Evolutionary conservation across 306 rosid genomes (phyloP).

Genomic region (Medicago lupulina): DNA sequence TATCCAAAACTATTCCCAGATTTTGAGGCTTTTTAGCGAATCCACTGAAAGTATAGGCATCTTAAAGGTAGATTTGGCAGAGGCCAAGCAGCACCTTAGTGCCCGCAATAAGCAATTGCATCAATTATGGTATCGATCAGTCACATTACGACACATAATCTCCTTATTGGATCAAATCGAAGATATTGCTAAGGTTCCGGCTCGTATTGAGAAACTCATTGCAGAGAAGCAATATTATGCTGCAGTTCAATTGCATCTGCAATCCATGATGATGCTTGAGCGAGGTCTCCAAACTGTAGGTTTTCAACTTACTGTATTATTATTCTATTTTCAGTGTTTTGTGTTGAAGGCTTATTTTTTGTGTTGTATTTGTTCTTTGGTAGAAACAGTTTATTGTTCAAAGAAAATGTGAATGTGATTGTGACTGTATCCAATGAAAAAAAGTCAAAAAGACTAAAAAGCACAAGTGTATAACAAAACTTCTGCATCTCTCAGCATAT

Average conservation of each 20-base stretch:
- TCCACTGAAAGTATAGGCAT: conserved; percentile 80
- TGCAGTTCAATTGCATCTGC: conserved; percentile 91
- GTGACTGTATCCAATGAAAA: conserved; percentile 13
- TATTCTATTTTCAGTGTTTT: conserved; percentile 28
- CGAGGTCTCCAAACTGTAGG: conserved; percentile 94
- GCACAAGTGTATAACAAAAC: conserved; percentile 21
- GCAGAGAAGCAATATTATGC: conserved; percentile 95
- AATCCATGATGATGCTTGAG: conserved; percentile 90
- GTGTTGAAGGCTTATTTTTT: conserved; percentile 19
- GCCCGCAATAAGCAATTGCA: conserved; percentile 96
- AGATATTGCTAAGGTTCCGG: conserved; percentile 98
- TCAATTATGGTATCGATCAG: conserved; percentile 99
- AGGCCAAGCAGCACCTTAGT: conserved; percentile 86
- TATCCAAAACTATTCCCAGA: conserved; percentile 99
- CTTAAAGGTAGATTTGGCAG: conserved; percentile 89
- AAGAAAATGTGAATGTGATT: conserved; percentile 16
- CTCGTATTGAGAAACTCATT: conserved; percentile 87
- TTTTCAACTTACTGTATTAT: conserved; percentile 38
- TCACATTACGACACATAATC: conserved; percentile 93
- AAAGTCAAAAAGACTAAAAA: conserved; percentile 17
- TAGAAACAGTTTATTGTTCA: background rate
- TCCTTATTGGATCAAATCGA: conserved; percentile 98
- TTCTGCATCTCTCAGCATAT: conserved; percentile 30
- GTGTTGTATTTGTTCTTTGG: conserved; percentile 20
- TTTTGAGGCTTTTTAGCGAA: conserved; percentile 93